phyloP scores from a whole-genome alignment of 768 basidiomycete species.

The Naganishia antarctica region DNA sequence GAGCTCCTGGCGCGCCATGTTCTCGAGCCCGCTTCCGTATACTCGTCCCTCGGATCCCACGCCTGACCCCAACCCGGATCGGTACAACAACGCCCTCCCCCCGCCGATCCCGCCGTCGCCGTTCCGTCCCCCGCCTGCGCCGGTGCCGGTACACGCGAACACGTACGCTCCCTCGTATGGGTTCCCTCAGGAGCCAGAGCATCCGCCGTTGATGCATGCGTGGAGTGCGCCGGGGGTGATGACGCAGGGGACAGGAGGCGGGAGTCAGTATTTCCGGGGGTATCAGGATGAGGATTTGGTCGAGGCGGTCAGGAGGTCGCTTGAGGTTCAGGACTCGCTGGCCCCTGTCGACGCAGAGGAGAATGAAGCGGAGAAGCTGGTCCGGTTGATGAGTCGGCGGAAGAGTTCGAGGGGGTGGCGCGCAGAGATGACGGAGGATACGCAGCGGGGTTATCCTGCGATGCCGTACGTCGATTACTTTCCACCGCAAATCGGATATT shows the following conservation, averaged over 20 bases:
- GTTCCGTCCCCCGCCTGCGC: background rate
- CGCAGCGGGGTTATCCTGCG: too few species aligned
- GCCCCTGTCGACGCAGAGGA: background rate
- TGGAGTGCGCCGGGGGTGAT: background rate
- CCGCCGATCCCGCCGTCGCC: background rate
- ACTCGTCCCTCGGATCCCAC: background rate
- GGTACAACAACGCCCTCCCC: background rate
- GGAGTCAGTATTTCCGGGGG: too few species aligned
- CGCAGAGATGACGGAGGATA: too few species aligned
- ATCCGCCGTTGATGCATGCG: background rate
- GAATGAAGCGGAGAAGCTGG: background rate
- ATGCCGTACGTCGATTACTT: too few species aligned
- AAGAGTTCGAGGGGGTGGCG: background rate
- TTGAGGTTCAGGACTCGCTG: too few species aligned
- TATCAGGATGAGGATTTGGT: too few species aligned
- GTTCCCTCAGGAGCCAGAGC: too few species aligned
- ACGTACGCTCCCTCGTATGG: background rate
- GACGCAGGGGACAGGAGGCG: too few species aligned
- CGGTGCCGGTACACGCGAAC: background rate
- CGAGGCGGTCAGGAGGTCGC: too few species aligned
- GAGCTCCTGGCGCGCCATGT: background rate
- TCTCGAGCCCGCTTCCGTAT: constrained; percentile 11
- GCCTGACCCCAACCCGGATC: background rate
- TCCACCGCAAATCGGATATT: too few species aligned
- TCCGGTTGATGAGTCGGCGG: constrained; percentile 3